phyloP scores from a whole-genome alignment of 495 filamentous ascomycete genomes.

The Aspergillus cavernicola region DNA sequence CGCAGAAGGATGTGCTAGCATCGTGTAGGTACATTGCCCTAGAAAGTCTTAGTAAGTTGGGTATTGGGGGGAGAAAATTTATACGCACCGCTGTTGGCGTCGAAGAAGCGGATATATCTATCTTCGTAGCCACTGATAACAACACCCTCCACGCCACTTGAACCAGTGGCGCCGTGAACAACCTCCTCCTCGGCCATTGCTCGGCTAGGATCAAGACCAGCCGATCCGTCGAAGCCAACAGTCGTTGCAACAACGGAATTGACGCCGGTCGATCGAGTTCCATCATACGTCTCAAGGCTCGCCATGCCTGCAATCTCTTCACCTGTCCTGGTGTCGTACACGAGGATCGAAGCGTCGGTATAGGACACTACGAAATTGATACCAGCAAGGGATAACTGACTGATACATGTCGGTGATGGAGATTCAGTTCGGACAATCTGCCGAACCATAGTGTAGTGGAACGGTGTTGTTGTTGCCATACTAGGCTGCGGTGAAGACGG shows the following conservation, averaged over 20 bases:
- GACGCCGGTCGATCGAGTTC: slow-evolving; percentile 75
- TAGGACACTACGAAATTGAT: slow-evolving; percentile 93
- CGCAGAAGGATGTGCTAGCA: slow-evolving; percentile 91
- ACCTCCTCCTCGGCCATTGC: slow-evolving; percentile 63
- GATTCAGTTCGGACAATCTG: slow-evolving; percentile 70
- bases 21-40: slow-evolving; percentile 99
- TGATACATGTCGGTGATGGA: slow-evolving; percentile 87
- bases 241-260: slow-evolving; percentile 91
- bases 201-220: slow-evolving; percentile 60
- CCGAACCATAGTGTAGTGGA: slow-evolving; percentile 71
- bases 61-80: not conserved
- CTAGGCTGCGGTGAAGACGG: slow-evolving; percentile 87
- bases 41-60: slow-evolving; percentile 28
- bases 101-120: slow-evolving; percentile 91
- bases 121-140: slow-evolving; percentile 96
- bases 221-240: slow-evolving; percentile 66
- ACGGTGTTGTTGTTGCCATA: slow-evolving; percentile 64
- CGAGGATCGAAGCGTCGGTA: slow-evolving; percentile 80
- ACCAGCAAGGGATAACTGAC: slow-evolving; percentile 76
- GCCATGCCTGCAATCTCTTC: slow-evolving; percentile 92
- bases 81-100: slow-evolving; percentile 92
- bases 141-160: slow-evolving; percentile 82
- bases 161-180: slow-evolving; percentile 77
- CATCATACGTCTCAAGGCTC: slow-evolving; percentile 88
- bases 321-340: slow-evolving; percentile 87